Conservation (phyloP, 1,284 basidiomycete genomes). For the Sporisorium sorghi region DNA sequence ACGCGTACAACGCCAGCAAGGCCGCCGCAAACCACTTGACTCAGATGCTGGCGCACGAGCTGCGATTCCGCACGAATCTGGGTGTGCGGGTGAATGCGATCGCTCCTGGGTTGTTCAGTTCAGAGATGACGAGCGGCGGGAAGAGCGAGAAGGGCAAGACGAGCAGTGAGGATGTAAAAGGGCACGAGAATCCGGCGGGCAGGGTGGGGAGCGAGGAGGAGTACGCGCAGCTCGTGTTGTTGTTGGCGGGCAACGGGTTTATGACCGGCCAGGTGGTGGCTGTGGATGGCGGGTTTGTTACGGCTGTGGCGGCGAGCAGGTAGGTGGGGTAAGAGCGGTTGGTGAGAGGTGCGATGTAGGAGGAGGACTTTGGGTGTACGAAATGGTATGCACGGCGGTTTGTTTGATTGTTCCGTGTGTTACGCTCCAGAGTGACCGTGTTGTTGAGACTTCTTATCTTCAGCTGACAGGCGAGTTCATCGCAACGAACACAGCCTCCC, state of each 20-base stretch:
- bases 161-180: slow-evolving; percentile 23
- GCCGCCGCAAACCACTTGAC: slow-evolving; percentile 62
- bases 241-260: slow-evolving; percentile 53
- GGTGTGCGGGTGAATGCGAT: slow-evolving; percentile 57
- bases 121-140: slow-evolving; percentile 55
- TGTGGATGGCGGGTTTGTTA: slow-evolving; percentile 60
- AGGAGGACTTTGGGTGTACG: too few species aligned
- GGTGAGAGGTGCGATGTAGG: not conserved
- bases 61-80: slow-evolving; percentile 40
- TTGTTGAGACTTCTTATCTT: too few species aligned
- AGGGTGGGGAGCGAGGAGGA: slow-evolving; percentile 50
- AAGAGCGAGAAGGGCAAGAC: slow-evolving; percentile 33
- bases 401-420: too few species aligned
- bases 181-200: slow-evolving; percentile 52
- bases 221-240: slow-evolving; percentile 52
- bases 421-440: too few species aligned
- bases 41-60: slow-evolving; percentile 56
- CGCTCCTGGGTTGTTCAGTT: slow-evolving; percentile 56
- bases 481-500: too few species aligned
- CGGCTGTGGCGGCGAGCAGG: slow-evolving; percentile 38
- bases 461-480: too few species aligned
- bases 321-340: not conserved
- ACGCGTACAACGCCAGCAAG: slow-evolving; percentile 62
- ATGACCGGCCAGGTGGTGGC: slow-evolving; percentile 55
- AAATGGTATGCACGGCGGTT: not conserved